Evolutionary conservation across 139 green algal genomes (phyloP), one percentile per base, ranked within the genome.

Genomic region (Diplosphaera chodatii): DNA sequence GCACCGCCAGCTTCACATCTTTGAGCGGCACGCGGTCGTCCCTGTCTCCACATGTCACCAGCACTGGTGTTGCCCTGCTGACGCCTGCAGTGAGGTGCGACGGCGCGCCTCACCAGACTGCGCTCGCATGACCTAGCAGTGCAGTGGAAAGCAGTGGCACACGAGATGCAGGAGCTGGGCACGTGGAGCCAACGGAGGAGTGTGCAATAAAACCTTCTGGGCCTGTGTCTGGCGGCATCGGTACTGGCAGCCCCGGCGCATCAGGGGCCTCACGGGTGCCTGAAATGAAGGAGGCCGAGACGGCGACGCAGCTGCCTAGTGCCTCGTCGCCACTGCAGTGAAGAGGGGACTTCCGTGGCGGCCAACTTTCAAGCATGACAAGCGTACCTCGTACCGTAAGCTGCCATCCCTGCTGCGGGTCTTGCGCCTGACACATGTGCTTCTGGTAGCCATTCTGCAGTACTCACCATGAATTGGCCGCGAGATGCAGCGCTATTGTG

Each of bases 401-500:
- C 37, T 21, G 13, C 10, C 10, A n/a, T 25, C 13, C 18, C 48
- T 21, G 22, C 48, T 27, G 48, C 13, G 16, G 13, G 16, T n/a
- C 48, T 5, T 18, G 37, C 22, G 4, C 16, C 48, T 25, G 13
- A 59, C 48, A 59, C 16, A 59, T 27, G 13, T 25, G 18, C 3
- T 3, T 5, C 22, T 59, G 48, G 4, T 25, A n/a, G 22, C 13
- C 13, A 59, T 59, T 8, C 8, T 27, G 48, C 16, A 59, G 16
- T 25, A 59, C 48, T 18, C 18, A 64, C 28, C 59, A 27, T 34
- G 33, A 69, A 1, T 29, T 3, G 6, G 25, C n/a, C 0, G 74
- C 71, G n/a, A 82, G 41, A 40, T 80, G 76, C 72, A 82, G 55
- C 0, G 69, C 76, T 22, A 82, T 72, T 0, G 69, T 80, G 59